Evolutionary conservation across 192 early-diverging fungal genomes (phyloP).

Genomic region (Coemansia sp.): DNA sequence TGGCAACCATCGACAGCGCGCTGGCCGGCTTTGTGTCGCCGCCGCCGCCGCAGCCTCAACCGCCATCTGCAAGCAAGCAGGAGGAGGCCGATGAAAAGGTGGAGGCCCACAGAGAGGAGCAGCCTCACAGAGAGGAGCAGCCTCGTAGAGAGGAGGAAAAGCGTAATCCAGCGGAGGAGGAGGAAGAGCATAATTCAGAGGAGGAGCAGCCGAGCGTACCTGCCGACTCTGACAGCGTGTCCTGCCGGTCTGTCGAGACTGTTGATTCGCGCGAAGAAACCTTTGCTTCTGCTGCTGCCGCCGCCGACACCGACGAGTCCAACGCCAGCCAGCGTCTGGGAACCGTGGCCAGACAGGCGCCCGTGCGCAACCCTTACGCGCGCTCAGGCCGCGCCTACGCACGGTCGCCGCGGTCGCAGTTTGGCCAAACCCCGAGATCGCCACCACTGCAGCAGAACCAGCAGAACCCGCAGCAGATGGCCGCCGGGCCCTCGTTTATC

Average conservation of each 20-base stretch:
- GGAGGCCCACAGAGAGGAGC: no score
- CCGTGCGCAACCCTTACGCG: not conserved
- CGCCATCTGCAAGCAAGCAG: not conserved
- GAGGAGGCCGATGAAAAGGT: no score
- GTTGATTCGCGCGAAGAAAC: no score
- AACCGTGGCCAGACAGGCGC: not conserved
- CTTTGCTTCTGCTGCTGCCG: no score
- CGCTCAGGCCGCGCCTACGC: not conserved
- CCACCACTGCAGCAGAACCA: not conserved
- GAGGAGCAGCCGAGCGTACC: no score
- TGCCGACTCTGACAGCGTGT: no score
- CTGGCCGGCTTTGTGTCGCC: slow-evolving; percentile 11
- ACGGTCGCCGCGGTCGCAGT: not conserved
- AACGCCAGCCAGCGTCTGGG: not conserved
- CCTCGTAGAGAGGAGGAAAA: no score
- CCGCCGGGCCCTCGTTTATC: slow-evolving; percentile 4
- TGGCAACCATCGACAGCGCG: slow-evolving; percentile 6
- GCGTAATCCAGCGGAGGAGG: no score
- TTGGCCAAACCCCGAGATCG: not conserved
- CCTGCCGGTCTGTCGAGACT: no score
- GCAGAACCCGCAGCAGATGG: not conserved
- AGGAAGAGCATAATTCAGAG: no score
- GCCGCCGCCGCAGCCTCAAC: not conserved
- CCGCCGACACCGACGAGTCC: no score
- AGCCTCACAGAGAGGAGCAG: no score